Evolutionary conservation across 345 rosid species (phyloP), one percentile per base, ranked within the genome.

Genomic region (Bruguiera parviflora): DNA sequence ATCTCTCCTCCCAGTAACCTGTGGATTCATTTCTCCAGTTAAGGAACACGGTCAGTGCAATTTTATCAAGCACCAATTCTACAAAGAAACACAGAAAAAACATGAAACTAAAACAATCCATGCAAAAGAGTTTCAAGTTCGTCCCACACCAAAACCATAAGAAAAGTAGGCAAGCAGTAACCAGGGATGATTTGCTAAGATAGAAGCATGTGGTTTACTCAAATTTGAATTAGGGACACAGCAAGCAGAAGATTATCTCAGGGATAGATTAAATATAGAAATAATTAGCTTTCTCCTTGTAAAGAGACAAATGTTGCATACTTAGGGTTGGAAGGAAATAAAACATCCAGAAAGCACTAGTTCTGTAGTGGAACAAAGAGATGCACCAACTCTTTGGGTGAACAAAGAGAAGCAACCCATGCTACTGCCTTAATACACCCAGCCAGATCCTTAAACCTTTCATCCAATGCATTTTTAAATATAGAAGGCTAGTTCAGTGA

Each of bases 1-100:
- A 63, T 95, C 99, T 77, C 97, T 90, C 84, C 97, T 95, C 73
- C 99, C 97, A 8, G 99, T 91, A 60, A 91, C 99, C 98, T 91
- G 83, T 56, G 49, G 63, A 61, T 61, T 39, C 63, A 74, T 53
- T 49, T 67, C 39, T 51, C 63, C 43, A 11, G 52, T 21, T 67
- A 39, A 76, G 56, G 21, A 63, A 37, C 51, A 28, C 8, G 2
- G 6, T 25, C 37, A 20, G 53, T 39, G 37, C 2, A 57, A 46
- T 10, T 8, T 55, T 15, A 53, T 58, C 35, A 63, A 47, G 43
- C 49, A 37, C 46, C 21, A 49, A 29, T 28, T 60, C 10, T n/a
- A 21, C 28, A 32, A 10, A 22, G 46, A 27, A 10, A 25, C 37
- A 29, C 18, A 9, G 20, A 6, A 52, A 33, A 37, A 53, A 19